Evolutionary conservation across 192 early-diverging fungal species (phyloP).

Genomic region (Umbelopsis sp.): DNA sequence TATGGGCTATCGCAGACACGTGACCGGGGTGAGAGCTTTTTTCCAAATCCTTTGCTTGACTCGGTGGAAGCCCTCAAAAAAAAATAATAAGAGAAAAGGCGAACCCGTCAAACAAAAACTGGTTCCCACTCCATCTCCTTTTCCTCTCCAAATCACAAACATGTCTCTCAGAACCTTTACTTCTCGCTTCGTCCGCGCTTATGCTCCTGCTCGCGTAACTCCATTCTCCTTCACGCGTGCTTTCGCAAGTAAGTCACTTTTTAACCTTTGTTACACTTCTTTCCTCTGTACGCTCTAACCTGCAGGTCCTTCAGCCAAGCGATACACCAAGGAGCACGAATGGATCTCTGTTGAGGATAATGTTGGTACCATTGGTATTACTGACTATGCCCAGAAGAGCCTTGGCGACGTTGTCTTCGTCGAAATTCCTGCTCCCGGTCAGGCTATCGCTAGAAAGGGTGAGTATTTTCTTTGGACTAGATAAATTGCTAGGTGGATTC

Average conservation of each 20-base stretch:
- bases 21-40: slow-evolving; percentile 11
- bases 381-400: slow-evolving; percentile 85
- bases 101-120: slow-evolving; percentile 18
- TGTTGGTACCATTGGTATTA: slow-evolving; percentile 88
- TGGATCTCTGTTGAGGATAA: slow-evolving; percentile 79
- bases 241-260: slow-evolving; percentile 48
- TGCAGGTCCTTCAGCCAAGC: slow-evolving; percentile 45
- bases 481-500: neutral
- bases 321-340: slow-evolving; percentile 89
- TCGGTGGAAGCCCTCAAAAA: slow-evolving; percentile 18
- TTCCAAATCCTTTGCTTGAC: slow-evolving; percentile 3
- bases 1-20: neutral
- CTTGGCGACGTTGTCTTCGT: slow-evolving; percentile 96
- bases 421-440: slow-evolving; percentile 78
- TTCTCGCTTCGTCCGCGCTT: slow-evolving; percentile 24
- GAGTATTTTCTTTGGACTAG: slow-evolving; percentile 13
- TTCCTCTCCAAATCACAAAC: neutral
- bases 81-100: slow-evolving; percentile 11
- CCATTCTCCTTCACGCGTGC: slow-evolving; percentile 41
- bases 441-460: slow-evolving; percentile 64
- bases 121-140: slow-evolving; percentile 17
- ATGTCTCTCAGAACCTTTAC: slow-evolving; percentile 26
- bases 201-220: slow-evolving; percentile 19
- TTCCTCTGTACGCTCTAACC: neutral
- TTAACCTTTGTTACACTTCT: neutral